phyloP scores from a whole-genome alignment of 441 rosid genomes.

The Adansonia grandidieri region DNA sequence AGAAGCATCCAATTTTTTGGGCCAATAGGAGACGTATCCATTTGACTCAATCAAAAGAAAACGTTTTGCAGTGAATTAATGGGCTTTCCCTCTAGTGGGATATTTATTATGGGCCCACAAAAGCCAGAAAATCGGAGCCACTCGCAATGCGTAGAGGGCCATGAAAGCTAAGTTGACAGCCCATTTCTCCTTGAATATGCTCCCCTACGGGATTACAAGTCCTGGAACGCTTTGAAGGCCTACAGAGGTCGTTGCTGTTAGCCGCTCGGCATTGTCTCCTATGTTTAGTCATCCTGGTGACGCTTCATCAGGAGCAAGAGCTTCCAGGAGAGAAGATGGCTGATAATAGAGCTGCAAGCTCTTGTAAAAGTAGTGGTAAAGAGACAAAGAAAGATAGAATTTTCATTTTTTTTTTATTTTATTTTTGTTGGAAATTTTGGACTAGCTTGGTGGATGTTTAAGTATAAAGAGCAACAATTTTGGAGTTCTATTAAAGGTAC shows the following conservation, averaged over 20 bases:
- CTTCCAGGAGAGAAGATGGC: constrained; percentile 29
- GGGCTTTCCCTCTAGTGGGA: constrained; percentile 51
- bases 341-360: neutral
- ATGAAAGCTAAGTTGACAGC: constrained; percentile 70
- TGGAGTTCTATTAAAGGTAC: constrained; percentile 22
- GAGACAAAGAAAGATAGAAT: constrained; percentile 11
- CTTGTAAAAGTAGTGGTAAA: neutral
- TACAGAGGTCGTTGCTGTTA: constrained; percentile 57
- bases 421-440: constrained; percentile 23
- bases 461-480: constrained; percentile 28
- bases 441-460: neutral
- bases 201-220: constrained; percentile 60
- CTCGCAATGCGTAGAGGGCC: constrained; percentile 68
- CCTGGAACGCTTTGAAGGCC: constrained; percentile 68
- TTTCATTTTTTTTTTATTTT: too few species aligned
- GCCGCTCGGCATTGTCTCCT: constrained; percentile 68
- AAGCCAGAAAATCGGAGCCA: constrained; percentile 62
- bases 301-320: constrained; percentile 30
- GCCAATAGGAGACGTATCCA: too few species aligned
- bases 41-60: neutral
- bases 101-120: constrained; percentile 50
- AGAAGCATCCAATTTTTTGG: neutral
- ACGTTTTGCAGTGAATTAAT: constrained; percentile 18
- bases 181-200: constrained; percentile 74
- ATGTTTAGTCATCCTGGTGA: constrained; percentile 52